A percentile compares a stretch with the other conserved stretches of the same genome.
phyloP scores from a whole-genome alignment of 1,284 basidiomycete species.

The Marasmius sp. region DNA sequence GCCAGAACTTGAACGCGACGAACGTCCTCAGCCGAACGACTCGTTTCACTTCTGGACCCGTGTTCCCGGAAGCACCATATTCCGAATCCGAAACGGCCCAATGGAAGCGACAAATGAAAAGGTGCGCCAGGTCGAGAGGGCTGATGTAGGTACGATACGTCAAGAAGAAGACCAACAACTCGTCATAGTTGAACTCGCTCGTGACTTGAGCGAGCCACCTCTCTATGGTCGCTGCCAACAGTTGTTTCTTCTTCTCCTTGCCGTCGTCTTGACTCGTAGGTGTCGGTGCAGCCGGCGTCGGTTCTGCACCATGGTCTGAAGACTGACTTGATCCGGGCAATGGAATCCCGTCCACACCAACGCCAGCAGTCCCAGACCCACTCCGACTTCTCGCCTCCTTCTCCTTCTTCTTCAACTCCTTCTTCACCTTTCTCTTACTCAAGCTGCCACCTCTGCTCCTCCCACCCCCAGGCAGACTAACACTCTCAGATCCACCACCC shows the following conservation, averaged over 20 bases:
- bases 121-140: slow-evolving; percentile 72
- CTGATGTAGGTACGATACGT: slow-evolving; percentile 83
- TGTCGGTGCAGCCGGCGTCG: background rate
- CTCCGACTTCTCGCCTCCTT: slow-evolving; percentile 29
- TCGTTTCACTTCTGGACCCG: slow-evolving; percentile 64
- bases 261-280: background rate
- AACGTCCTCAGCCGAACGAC: slow-evolving; percentile 86
- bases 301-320: background rate
- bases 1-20: slow-evolving; percentile 84
- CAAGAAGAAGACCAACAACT: slow-evolving; percentile 83
- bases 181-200: slow-evolving; percentile 79
- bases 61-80: slow-evolving; percentile 22
- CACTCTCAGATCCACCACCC: slow-evolving; percentile 25
- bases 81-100: slow-evolving; percentile 71
- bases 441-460: background rate
- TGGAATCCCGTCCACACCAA: background rate
- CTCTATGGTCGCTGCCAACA: slow-evolving; percentile 86
- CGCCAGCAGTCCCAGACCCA: slow-evolving; percentile 18
- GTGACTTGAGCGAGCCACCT: slow-evolving; percentile 89
- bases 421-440: background rate
- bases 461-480: background rate
- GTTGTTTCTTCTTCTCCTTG: slow-evolving; percentile 39
- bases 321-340: background rate
- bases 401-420: slow-evolving; percentile 14
- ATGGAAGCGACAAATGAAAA: slow-evolving; percentile 82